Base-by-base conservation (phyloP, 768 basidiomycete genomes). In the Termitomyces sp. region DNA sequence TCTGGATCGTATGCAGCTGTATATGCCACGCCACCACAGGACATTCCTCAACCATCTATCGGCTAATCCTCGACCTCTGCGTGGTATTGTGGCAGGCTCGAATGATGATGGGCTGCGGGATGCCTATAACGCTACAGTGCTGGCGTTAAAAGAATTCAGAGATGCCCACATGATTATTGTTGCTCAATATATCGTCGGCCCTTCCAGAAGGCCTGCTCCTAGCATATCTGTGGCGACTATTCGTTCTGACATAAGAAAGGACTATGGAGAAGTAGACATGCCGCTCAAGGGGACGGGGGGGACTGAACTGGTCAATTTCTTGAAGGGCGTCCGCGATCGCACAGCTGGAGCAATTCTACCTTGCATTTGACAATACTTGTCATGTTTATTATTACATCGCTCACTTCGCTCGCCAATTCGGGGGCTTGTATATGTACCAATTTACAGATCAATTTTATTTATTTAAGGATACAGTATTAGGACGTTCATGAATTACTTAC, bases 11-110 rank as follows among this genome's bases (percentile, higher is more conserved):
- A 93, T 94, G 92, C 83, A 88, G 63, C 74, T 76, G 24, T 94
- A 95, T 75, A 94, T 94, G 93, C 92, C 93, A 1, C 81, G 84
- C 7, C 85, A 88, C 64, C 93, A 94, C 68, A 85, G 92, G 38
- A 75, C 80, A 44, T 94, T 94, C 74, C 78, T 95, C 39, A 76
- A 76, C 42, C 91, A 93, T 67, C 81, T 95, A 32, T 71, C 79
- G 5, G 73, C 75, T 1, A 86, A 80, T 62, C 84, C 87, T 2
- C 82, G 89, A 5, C 84, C 87, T 0, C 72, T 93, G 40, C 84
- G 92, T 33, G 66, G 67, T 9, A 77, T 93, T 50, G 88, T 91
- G 13, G 52, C 70, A 15, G 64, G 67, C 0, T 60, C 70, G 6
- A 63, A 70, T n/a, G 71, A 80, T 54, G 62, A 68, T 4, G 70